A percentile compares a stretch with the other conserved stretches of the same genome.
These are phyloP conservation scores for Pseudogymnoascus sp. DNA, from an alignment of 2,329 filamentous ascomycete genomes.

Conservation along the genomic window DNA sequence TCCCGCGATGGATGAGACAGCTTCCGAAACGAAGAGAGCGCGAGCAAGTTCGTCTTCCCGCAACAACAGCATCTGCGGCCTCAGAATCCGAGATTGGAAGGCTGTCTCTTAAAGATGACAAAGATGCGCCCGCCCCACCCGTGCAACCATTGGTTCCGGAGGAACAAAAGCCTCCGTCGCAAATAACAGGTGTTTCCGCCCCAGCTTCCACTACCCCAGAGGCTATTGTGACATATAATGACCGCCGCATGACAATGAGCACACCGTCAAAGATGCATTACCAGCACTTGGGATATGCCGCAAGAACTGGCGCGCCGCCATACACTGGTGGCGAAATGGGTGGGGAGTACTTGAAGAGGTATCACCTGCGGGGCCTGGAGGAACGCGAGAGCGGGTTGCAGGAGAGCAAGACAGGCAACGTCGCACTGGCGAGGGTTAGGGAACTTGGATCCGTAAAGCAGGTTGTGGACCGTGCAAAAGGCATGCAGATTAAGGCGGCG, in stretches of 20 bases:
- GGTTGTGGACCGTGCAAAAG: background rate
- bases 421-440: background rate
- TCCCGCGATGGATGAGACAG: slow-evolving; percentile 34
- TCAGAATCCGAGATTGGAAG: background rate
- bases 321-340: background rate
- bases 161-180: background rate
- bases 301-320: background rate
- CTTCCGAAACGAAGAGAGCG: slow-evolving; percentile 16
- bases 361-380: background rate
- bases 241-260: background rate
- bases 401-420: background rate
- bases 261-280: background rate
- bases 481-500: background rate
- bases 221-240: background rate
- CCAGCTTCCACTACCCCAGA: background rate
- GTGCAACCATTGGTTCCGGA: background rate
- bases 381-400: background rate
- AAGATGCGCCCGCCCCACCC: background rate
- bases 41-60: background rate
- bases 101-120: background rate
- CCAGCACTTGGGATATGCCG: background rate
- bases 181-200: background rate
- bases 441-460: background rate
- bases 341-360: background rate
- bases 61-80: background rate